Evolutionary conservation across 768 basidiomycete species (phyloP), one percentile per base, ranked within the genome.

Genomic region (Rhodotorula babjevae): DNA sequence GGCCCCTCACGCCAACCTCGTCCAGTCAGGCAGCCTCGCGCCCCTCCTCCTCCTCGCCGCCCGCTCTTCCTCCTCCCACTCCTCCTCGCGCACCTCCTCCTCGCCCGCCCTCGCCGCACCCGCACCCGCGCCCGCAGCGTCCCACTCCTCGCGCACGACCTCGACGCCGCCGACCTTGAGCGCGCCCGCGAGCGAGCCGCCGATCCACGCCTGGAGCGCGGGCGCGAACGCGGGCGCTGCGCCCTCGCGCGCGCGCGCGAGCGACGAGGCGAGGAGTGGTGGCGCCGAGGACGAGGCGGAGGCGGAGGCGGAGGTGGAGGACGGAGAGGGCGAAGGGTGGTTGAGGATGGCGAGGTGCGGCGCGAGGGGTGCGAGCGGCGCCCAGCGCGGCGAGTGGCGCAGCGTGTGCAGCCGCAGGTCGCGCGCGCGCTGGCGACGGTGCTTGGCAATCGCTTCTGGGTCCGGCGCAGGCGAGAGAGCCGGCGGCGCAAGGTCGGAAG

Each of bases 221-320:
- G 93, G 90, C 8, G 88, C 83, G 82, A 95, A 97, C 0, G 90
- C 89, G 0, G 95, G 94, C 0, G 92, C 93, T 76, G 87, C 89
- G 3, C 93, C 94, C 3, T 87, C 88, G 73, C 88, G 88, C 23
- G 19, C 27, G 16, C 58, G 66, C 1, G 66, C 49, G 33, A 31
- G n/a, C 5, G 58, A 19, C 40, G 66, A 67, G 18, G 44, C 16
- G 10, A 25, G 21, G 12, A 46, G 14, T 15, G 12, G 14, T 15
- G 44, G 3, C 3, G 14, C 44, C 14, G 44, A 46, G 0, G 84
- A 84, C 29, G 83, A 79, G 21, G 27, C 29, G 33, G 33, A 29
- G 42, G 36, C 23, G n/a, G 27, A 29, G 40, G 50, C 40, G 2
- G 63, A 49, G 19, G n/a, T n/a, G n/a, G n/a, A n/a, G n/a, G n/a